Evolutionary conservation across 176 grass and related monocot species (phyloP).

Genomic region (Echinochloa phyllopogon): DNA sequence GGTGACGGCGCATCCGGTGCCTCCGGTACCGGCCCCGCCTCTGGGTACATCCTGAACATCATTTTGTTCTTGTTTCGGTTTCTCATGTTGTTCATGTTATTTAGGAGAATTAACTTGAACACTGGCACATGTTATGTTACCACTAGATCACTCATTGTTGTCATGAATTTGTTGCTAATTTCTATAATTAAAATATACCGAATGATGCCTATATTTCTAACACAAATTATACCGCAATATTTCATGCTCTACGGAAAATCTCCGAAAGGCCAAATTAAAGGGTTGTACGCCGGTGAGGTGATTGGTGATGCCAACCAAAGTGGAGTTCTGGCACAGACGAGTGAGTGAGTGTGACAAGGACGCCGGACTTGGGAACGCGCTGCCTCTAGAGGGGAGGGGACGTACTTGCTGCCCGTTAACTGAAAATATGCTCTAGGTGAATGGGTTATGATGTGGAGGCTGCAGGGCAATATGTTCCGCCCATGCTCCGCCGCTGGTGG

Average conservation of each 20-base stretch:
- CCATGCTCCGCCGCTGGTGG: constrained; percentile 34
- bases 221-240: constrained; percentile 23
- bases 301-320: background rate
- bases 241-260: constrained; percentile 31
- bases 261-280: background rate
- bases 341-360: constrained; percentile 8
- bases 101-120: too few species aligned
- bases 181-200: too few species aligned
- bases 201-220: too few species aligned
- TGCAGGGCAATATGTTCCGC: background rate
- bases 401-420: constrained; percentile 28
- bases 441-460: constrained; percentile 21
- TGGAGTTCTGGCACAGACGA: constrained; percentile 14
- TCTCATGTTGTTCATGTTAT: too few species aligned
- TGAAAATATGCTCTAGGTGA: constrained; percentile 38
- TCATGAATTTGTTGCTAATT: too few species aligned
- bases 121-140: too few species aligned
- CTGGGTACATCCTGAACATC: too few species aligned
- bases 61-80: too few species aligned
- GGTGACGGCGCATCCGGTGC: too few species aligned
- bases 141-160: too few species aligned
- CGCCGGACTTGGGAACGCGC: constrained; percentile 20
- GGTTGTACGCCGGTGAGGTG: background rate
- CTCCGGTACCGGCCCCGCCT: too few species aligned
- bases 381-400: background rate